A percentile compares a stretch with the other conserved stretches of the same genome.
These are phyloP conservation scores for Hawksworthiomyces lignivorus DNA, from an alignment of 2,329 filamentous ascomycete genomes.

Conservation along the genomic window DNA sequence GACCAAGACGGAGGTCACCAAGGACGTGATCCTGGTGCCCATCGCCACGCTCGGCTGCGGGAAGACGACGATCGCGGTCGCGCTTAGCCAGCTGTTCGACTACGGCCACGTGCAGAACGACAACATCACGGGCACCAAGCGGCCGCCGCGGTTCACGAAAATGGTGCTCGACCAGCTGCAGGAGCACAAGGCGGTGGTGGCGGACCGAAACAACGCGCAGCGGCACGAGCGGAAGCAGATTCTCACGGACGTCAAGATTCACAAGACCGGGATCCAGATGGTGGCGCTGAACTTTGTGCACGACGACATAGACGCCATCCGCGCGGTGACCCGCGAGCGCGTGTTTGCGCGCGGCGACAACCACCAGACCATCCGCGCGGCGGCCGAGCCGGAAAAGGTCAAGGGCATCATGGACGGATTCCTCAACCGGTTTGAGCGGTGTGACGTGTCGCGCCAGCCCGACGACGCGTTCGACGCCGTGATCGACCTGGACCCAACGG, in stretches of 20 bases:
- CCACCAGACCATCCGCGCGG: slow-evolving; percentile 93
- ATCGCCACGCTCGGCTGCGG: slow-evolving; percentile 93
- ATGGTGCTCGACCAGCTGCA: slow-evolving; percentile 59
- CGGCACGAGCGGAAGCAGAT: slow-evolving; percentile 82
- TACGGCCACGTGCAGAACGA: slow-evolving; percentile 97
- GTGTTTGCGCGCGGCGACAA: slow-evolving; percentile 87
- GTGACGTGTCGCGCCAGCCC: slow-evolving; percentile 58
- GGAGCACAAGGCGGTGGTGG: slow-evolving; percentile 65
- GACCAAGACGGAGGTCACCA: slow-evolving; percentile 44
- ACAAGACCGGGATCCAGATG: slow-evolving; percentile 57
- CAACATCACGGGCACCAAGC: slow-evolving; percentile 75
- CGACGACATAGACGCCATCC: slow-evolving; percentile 65
- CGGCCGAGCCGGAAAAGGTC: slow-evolving; percentile 64
- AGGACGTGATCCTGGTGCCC: slow-evolving; percentile 75
- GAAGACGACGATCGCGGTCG: slow-evolving; percentile 87
- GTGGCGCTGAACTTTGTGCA: slow-evolving; percentile 88
- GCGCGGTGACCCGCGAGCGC: slow-evolving; percentile 65
- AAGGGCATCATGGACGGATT: slow-evolving; percentile 94
- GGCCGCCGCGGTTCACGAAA: slow-evolving; percentile 70
- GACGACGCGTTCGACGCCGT: slow-evolving; percentile 77
- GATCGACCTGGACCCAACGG: slow-evolving; percentile 74
- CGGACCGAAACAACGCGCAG: slow-evolving; percentile 92
- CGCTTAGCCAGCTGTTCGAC: slow-evolving; percentile 71
- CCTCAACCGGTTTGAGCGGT: slow-evolving; percentile 72
- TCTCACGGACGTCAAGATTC: slow-evolving; percentile 64